phyloP scores from a whole-genome alignment of 1,284 basidiomycete genomes.

The Rhizoctonia solani region DNA sequence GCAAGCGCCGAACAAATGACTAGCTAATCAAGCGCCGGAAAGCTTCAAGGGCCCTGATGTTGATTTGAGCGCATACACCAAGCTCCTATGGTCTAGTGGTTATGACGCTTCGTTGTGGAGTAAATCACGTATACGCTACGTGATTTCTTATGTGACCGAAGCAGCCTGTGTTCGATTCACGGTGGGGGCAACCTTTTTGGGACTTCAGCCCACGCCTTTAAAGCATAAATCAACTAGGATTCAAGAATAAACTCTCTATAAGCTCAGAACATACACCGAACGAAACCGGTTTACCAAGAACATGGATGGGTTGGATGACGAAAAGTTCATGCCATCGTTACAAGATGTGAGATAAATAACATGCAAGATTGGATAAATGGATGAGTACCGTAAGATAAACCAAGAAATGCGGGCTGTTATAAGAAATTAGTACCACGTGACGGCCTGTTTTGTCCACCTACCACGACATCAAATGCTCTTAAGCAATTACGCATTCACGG shows the following conservation, averaged over 20 bases:
- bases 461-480: background rate
- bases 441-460: too few species aligned
- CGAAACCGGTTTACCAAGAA: too few species aligned
- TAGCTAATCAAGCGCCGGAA: background rate
- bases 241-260: too few species aligned
- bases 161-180: slow-evolving; percentile 33
- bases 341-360: slow-evolving; percentile 20
- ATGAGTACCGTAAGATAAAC: too few species aligned
- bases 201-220: too few species aligned
- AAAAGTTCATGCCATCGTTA: too few species aligned
- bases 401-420: too few species aligned
- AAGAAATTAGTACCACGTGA: too few species aligned
- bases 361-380: background rate
- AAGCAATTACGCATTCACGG: slow-evolving; percentile 28
- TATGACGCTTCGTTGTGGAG: slow-evolving; percentile 34
- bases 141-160: too few species aligned
- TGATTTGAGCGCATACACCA: background rate
- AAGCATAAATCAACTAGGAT: too few species aligned
- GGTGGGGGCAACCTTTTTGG: slow-evolving; percentile 22
- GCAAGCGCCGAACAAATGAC: background rate
- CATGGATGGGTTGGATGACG: too few species aligned
- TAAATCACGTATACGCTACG: background rate
- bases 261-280: too few species aligned
- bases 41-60: background rate
- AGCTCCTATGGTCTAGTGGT: slow-evolving; percentile 36